A percentile compares a stretch with the other conserved stretches of the same genome.
phyloP scores from a whole-genome alignment of 73 alveolate genomes.

The Paraurostyla sp. region DNA sequence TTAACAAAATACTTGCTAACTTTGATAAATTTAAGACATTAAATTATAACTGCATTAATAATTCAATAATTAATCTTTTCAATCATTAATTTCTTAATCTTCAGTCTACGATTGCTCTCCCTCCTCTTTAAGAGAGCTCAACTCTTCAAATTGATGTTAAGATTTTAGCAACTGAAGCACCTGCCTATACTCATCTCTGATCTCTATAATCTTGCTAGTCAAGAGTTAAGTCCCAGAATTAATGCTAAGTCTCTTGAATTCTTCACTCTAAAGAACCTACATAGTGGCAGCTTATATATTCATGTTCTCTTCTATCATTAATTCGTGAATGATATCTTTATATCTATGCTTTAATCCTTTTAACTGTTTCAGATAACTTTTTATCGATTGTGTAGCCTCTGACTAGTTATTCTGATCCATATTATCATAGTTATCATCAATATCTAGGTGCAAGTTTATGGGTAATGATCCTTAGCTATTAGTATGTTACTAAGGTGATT shows the following conservation, averaged over 20 bases:
- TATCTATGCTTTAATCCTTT: not conserved
- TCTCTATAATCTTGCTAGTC: conserved; percentile 15
- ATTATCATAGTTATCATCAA: not conserved
- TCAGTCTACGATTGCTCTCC: too few species aligned
- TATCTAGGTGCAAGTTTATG: conserved; percentile 23
- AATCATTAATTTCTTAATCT: too few species aligned
- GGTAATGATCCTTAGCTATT: too few species aligned
- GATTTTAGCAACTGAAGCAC: conserved; percentile 19
- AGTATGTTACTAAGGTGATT: too few species aligned
- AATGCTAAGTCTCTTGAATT: not conserved
- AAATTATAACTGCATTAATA: too few species aligned
- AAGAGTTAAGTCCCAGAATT: conserved; percentile 9
- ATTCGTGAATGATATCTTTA: not conserved
- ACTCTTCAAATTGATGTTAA: conserved; percentile 9
- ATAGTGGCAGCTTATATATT: conserved; percentile 31
- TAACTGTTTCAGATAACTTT: not conserved
- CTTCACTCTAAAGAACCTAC: conserved; percentile 4
- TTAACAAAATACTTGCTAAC: not conserved
- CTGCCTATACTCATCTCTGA: conserved; percentile 37
- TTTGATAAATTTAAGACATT: not conserved
- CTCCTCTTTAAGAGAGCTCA: too few species aligned
- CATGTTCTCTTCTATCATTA: not conserved
- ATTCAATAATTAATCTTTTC: too few species aligned
- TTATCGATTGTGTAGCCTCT: conserved; percentile 37
- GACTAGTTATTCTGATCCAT: not conserved